Conservation (phyloP, 2,329 filamentous ascomycete genomes). For the Dothistroma septosporum region DNA sequence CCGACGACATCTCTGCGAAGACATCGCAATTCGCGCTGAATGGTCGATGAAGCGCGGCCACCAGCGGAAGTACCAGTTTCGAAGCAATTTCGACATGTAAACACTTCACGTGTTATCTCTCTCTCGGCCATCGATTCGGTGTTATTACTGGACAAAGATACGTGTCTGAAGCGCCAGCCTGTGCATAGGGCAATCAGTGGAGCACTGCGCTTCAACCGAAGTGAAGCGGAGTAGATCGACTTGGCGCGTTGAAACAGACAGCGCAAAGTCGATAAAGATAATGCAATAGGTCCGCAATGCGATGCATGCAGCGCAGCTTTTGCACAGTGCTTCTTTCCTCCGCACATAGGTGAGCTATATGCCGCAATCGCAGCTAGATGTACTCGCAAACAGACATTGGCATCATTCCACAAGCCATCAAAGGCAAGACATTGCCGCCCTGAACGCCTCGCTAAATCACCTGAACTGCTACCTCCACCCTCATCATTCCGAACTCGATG, state of each 20-base stretch:
- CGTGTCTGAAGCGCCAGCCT: not conserved
- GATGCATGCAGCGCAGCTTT: not conserved
- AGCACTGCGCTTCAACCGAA: not conserved
- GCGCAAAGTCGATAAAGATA: not conserved
- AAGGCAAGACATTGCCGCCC: not conserved
- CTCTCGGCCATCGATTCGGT: not conserved
- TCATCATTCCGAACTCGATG: not conserved
- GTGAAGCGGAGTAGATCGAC: not conserved
- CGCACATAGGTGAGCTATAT: not conserved
- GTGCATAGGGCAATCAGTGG: not conserved
- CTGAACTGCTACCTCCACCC: not conserved
- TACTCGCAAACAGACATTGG: not conserved
- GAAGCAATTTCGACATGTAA: not conserved
- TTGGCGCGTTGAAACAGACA: not conserved
- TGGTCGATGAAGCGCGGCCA: not conserved
- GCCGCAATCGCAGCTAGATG: not conserved
- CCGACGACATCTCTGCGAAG: not conserved
- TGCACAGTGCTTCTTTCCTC: not conserved
- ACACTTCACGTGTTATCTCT: slow-evolving; percentile 1
- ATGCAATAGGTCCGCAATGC: not conserved
- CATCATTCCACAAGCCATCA: not conserved
- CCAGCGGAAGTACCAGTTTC: not conserved
- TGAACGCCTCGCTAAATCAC: slow-evolving; percentile 12
- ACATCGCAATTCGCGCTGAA: not conserved
- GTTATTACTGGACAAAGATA: not conserved